Evolutionary conservation across 2,329 filamentous ascomycete genomes (phyloP), one percentile per base, ranked within the genome.

Genomic region (Colletotrichum melonis): DNA sequence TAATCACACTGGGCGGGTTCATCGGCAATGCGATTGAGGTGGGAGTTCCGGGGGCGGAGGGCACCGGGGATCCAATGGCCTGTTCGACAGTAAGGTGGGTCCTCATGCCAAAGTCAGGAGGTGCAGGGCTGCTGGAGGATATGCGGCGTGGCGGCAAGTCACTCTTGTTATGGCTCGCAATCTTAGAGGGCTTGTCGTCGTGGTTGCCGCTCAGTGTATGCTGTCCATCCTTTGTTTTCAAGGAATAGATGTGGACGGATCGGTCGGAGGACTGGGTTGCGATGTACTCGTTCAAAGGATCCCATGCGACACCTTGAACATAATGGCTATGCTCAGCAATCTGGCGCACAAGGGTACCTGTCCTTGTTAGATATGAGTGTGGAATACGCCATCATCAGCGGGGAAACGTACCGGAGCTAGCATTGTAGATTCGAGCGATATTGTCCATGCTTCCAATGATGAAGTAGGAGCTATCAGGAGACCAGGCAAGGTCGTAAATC

Each of bases 371-470:
- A 30, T 26, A 55, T 19, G 3, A 52, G 14, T 16, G 22, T 5
- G 12, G 5, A 19, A 54, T 5, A 32, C 9, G 9, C 28, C 1
- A 35, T 7, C 7, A 5, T 46, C 28, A n/a, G 42, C 80, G 69
- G 38, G 78, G 76, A 56, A 42, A 28, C 88, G 76, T 86, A 95
- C 94, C 96, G 78, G 94, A 97, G 76, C 94, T 93, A 69, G 95
- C 94, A 83, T 97, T 98, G 87, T 98, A 98, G 78, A 99, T 98
- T 73, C 96, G 91, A 72, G 97, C 95, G 81, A 98, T 93, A 82
- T 99, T 99, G 85, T 99, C 97, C 95, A 99, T 98, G 85, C 97
- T 98, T 52, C 97, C 97, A 28, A 97, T 98, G 78, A 99, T 98
- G 86, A 99, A 98, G 85, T 97, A 97, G 52, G 92, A 87, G 52